Evolutionary conservation across 148 eudicot species (phyloP), one percentile per base, ranked within the genome.

Genomic region (Vaccinium vitisidaea): DNA sequence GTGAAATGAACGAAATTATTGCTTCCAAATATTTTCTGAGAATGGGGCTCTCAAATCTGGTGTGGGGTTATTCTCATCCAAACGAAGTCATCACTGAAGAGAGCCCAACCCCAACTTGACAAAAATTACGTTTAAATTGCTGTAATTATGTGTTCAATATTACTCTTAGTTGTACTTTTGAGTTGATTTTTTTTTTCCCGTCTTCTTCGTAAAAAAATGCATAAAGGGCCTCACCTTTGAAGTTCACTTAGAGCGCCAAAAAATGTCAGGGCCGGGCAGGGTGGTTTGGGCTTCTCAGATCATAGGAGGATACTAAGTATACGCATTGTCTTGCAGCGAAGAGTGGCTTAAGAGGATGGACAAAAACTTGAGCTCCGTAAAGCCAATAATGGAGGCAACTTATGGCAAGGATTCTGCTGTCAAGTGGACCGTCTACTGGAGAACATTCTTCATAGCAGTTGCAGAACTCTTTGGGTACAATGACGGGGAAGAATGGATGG

Each of bases 401-500:
- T 97, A 97, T 58, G 98, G 99, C 88, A 89, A 95, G 78, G 97
- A 95, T 46, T 93, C 92, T 53, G 93, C 96, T 0, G 86, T 91
- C 36, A 96, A 96, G 86, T 96, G 98, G 99, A 92, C 92, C 2
- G 98, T 90, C 32, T 94, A 97, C 67, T 97, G 98, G 99, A 90
- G 99, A 87, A 94, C 98, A 16, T 95, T 92, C 87, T 97, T 95
- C 92, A 92, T 97, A 23, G 87, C 96, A 79, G 98, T 97, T 83
- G 98, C 99, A 1, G 99, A 97, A 86, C 87, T 97, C 11, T 95
- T 94, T 55, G 94, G 89, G 48, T 97, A 97, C 92, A 93, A 92
- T 82, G 85, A 95, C 77, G 99, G 99, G 21, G 94, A 95, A 85
- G 99, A 97, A 89, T 97, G 99, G 99, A 95, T 97, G 99, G 99